Base-by-base conservation (phyloP, 495 filamentous ascomycete species). In the Trichoderma asperelloides region DNA sequence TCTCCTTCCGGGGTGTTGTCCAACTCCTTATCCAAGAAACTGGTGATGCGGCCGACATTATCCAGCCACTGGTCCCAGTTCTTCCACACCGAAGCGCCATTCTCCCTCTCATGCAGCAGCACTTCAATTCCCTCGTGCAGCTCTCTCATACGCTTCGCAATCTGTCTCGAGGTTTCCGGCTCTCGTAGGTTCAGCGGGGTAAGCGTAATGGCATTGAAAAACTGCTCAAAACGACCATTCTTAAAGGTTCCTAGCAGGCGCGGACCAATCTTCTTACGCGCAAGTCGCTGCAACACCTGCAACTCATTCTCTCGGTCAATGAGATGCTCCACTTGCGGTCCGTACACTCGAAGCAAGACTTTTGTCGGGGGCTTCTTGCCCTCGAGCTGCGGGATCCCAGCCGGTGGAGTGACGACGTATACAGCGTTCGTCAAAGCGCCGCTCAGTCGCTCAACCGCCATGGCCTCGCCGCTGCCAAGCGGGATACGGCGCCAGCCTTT, bases 91-190 rank as follows among this genome's bases (percentile, higher is more conserved):
- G 87, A 87, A 0, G 95, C 89, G 0, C 95, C 95, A 23, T 82
- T 86, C 39, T 89, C 82, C 51, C 86, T 84, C 76, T 99, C 95
- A 62, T 88, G 80, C 15, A 87, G 82, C 0, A 93, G 84, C 18
- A 99, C 82, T 21, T 96, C 90, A 67, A 99, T 89, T 9, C 95
- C 95, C 66, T 96, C 91, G 70, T 99, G 95, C 25, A 99, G 82
- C 77, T 99, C 95, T 68, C 92, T 83, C 91, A 99, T 96, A 47
- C 95, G 88, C 81, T 98, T 99, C n/a, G 95, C 93, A 74, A 99
- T 98, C 70, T 96, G 91, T 71, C 85, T 90, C 45, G 90, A 93
- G 0, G 91, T 97, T 39, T 89, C 89, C 2, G 93, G 89, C 64
- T 88, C 84, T 27, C 91, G 88, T 64, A 99, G 78, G 72, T 96